phyloP scores from a whole-genome alignment of 73 alveolate species.

The Stentor roeselii region DNA sequence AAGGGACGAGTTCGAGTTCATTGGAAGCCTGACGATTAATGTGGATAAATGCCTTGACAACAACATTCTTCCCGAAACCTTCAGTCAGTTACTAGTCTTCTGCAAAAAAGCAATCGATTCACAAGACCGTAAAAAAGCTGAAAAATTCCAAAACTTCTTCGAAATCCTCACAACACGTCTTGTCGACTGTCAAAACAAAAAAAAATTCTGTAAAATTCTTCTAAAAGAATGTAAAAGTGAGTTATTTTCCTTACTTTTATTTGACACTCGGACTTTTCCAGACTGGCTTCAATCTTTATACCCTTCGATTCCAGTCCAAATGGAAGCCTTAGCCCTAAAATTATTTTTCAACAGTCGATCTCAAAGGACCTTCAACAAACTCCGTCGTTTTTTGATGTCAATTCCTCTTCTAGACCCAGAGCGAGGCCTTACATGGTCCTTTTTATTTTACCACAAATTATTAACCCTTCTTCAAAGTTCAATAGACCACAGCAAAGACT shows the following conservation, averaged over 20 bases:
- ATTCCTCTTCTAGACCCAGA: not conserved
- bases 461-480: not conserved
- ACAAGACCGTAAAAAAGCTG: not conserved
- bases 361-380: not conserved
- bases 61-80: not conserved
- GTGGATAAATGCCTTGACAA: not conserved
- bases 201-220: not conserved
- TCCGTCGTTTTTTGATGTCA: not conserved
- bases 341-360: not conserved
- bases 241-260: not conserved
- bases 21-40: not conserved
- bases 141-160: not conserved
- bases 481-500: not conserved
- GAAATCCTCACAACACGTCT: not conserved
- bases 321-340: not conserved
- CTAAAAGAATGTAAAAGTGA: not conserved
- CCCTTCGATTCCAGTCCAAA: not conserved
- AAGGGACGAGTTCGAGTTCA: not conserved
- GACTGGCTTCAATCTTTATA: not conserved
- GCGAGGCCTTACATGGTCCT: not conserved
- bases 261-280: not conserved
- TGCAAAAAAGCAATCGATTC: not conserved
- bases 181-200: not conserved
- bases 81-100: not conserved
- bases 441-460: not conserved